Percentiles rank a stretch among this genome's conserved stretches.
phyloP scores from a whole-genome alignment of 139 green algal species.

The Eudorina sp. region DNA sequence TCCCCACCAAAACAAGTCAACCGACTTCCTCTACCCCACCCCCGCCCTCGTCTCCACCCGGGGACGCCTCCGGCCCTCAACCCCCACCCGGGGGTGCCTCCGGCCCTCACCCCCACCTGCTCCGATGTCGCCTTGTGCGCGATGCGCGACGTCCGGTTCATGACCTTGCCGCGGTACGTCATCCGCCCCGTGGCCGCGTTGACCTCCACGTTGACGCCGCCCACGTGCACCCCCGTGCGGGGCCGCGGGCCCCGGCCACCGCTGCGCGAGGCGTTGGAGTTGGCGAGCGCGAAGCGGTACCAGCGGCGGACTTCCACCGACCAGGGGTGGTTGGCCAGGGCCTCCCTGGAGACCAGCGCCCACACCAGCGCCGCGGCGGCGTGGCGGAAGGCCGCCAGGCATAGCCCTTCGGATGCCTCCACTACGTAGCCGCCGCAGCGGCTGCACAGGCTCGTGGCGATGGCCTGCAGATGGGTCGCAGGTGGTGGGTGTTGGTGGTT shows the following conservation, averaged over 20 bases:
- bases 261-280: background rate
- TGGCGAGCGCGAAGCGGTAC: slow-evolving; percentile 29
- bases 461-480: background rate
- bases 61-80: too few relatives aligned
- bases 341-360: slow-evolving; percentile 19
- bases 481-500: background rate
- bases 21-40: too few relatives aligned
- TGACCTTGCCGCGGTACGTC: slow-evolving; percentile 48
- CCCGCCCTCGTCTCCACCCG: too few relatives aligned
- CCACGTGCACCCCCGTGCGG: slow-evolving; percentile 41
- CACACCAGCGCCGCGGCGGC: slow-evolving; percentile 41
- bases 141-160: slow-evolving; percentile 47
- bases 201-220: slow-evolving; percentile 40
- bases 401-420: slow-evolving; percentile 47
- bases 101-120: slow-evolving; percentile 27
- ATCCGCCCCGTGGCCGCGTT: slow-evolving; percentile 40
- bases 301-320: slow-evolving; percentile 26
- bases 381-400: slow-evolving; percentile 46
- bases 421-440: slow-evolving; percentile 46
- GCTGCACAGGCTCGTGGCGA: slow-evolving; percentile 19
- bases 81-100: too few relatives aligned
- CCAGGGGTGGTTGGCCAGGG: slow-evolving; percentile 22
- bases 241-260: slow-evolving; percentile 23
- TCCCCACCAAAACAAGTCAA: too few relatives aligned
- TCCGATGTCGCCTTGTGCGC: slow-evolving; percentile 42